Percentiles rank a stretch among this genome's conserved stretches.
These are phyloP conservation scores for Zasmidium cellare DNA, from an alignment of 2,329 filamentous ascomycete species.

Conservation along the genomic window DNA sequence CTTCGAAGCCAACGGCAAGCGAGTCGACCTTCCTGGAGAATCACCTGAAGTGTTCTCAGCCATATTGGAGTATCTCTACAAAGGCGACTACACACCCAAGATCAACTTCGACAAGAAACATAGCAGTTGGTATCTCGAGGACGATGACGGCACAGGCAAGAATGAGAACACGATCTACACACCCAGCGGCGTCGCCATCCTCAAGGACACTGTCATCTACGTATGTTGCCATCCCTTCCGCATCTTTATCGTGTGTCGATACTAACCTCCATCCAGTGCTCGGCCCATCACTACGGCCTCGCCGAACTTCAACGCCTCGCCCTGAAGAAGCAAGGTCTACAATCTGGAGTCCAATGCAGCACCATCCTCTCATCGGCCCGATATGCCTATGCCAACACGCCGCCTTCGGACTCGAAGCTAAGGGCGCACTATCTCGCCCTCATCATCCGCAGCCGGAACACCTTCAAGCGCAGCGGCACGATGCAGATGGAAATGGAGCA, in stretches of 20 bases:
- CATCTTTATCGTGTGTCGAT: not conserved
- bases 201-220: slow-evolving; percentile 89
- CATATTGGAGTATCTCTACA: slow-evolving; percentile 88
- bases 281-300: slow-evolving; percentile 79
- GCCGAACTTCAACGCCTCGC: slow-evolving; percentile 82
- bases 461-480: slow-evolving; percentile 89
- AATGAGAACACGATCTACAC: slow-evolving; percentile 70
- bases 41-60: slow-evolving; percentile 89
- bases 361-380: slow-evolving; percentile 86
- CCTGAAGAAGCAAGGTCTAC: slow-evolving; percentile 84
- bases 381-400: slow-evolving; percentile 85
- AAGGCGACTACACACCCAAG: slow-evolving; percentile 87
- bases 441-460: slow-evolving; percentile 83
- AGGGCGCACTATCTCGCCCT: slow-evolving; percentile 88
- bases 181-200: slow-evolving; percentile 63
- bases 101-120: slow-evolving; percentile 78
- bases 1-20: slow-evolving; percentile 63
- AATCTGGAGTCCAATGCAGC: slow-evolving; percentile 78
- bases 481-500: slow-evolving; percentile 95
- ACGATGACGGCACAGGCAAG: slow-evolving; percentile 45
- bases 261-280: slow-evolving; percentile 52
- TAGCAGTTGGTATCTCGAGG: slow-evolving; percentile 79
- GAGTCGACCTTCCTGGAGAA: slow-evolving; percentile 78
- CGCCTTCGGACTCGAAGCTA: slow-evolving; percentile 86
- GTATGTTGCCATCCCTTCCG: slow-evolving; percentile 38